Conservation (phyloP, 352 stramenopile species). For the Phytophthora palmivora region DNA sequence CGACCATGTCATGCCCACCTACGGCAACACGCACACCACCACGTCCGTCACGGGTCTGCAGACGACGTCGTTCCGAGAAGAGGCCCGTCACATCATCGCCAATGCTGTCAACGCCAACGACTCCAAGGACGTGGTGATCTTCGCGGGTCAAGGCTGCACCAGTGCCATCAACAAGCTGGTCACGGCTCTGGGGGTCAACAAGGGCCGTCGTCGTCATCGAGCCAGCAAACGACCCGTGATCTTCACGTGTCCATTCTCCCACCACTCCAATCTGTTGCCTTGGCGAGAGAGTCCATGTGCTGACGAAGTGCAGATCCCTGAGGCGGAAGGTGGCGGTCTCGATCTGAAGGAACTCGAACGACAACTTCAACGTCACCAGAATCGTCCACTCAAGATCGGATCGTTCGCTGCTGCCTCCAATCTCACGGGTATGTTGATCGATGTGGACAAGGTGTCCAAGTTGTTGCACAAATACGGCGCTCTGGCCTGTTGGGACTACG, state of each 20-base stretch:
- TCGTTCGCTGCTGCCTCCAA: constrained; percentile 95
- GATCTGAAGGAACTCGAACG: constrained; percentile 64
- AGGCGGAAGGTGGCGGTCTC: constrained; percentile 54
- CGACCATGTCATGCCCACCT: constrained; percentile 91
- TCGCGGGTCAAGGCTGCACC: constrained; percentile 90
- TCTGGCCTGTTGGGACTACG: constrained; percentile 96
- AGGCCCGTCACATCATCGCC: constrained; percentile 93
- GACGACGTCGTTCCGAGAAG: constrained; percentile 93
- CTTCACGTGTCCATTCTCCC: constrained; percentile 95
- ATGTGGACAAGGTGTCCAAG: constrained; percentile 90
- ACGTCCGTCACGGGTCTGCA: constrained; percentile 73
- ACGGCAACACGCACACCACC: constrained; percentile 97
- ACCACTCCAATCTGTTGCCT: constrained; percentile 98
- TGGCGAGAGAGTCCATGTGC: constrained; percentile 93
- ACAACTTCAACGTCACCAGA: constrained; percentile 57
- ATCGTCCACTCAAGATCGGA: constrained; percentile 80
- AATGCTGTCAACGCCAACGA: constrained; percentile 87
- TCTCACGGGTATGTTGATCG: constrained; percentile 93
- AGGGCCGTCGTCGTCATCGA: constrained; percentile 31
- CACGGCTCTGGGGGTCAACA: constrained; percentile 61
- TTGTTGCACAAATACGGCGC: constrained; percentile 93
- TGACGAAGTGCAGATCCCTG: constrained; percentile 83
- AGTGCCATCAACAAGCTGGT: constrained; percentile 90
- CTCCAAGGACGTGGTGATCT: constrained; percentile 95
- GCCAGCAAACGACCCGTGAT: constrained; percentile 74